A percentile compares a stretch with the other conserved stretches of the same genome.
These are phyloP conservation scores for Aspergillus caelatus DNA, from an alignment of 2,329 filamentous ascomycete species.

Conservation along the genomic window DNA sequence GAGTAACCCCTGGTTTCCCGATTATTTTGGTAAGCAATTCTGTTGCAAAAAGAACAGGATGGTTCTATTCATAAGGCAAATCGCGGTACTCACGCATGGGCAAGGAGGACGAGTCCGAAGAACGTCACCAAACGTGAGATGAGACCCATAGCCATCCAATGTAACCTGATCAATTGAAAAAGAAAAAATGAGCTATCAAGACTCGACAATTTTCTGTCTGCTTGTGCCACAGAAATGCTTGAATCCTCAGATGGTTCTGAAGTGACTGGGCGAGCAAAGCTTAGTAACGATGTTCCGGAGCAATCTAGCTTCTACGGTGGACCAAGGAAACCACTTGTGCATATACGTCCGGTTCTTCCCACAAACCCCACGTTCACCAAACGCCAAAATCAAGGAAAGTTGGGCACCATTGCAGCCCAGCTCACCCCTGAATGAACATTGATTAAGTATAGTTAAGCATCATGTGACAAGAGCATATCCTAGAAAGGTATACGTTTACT, in stretches of 20 bases:
- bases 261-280: conserved; percentile 2
- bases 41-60: not conserved
- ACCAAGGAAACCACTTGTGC: not conserved
- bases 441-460: not conserved
- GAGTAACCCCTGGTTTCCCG: conserved; percentile 77
- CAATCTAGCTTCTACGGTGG: conserved; percentile 13
- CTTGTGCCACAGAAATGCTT: not conserved
- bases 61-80: too few relatives aligned
- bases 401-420: conserved; percentile 1
- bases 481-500: not conserved
- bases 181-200: not conserved
- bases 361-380: conserved; percentile 5
- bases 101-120: conserved; percentile 75
- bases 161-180: conserved; percentile 3
- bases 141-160: conserved; percentile 62
- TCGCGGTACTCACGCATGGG: conserved; percentile 73
- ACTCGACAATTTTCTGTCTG: not conserved
- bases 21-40: not conserved
- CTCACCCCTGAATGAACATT: not conserved
- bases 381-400: not conserved
- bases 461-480: not conserved
- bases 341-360: not conserved
- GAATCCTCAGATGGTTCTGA: not conserved
- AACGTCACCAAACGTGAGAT: conserved; percentile 71
- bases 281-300: not conserved